These are phyloP conservation scores for Carex myosuroides DNA, from an alignment of 176 grass and related monocot genomes.

Conservation along the genomic window DNA sequence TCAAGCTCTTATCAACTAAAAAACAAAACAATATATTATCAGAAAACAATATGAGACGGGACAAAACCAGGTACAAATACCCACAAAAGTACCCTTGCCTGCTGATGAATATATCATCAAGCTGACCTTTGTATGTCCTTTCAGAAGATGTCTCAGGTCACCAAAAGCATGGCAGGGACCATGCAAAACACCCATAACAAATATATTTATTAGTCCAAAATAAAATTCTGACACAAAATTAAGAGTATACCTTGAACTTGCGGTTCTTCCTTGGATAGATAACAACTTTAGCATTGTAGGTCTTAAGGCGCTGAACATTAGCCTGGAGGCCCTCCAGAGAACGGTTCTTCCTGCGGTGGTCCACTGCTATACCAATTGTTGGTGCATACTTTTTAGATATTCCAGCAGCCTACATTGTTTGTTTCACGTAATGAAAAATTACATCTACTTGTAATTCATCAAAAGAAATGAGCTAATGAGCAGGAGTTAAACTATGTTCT, in stretches of 20 bases:
- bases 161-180: neutral
- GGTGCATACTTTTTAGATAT: conserved; percentile 71
- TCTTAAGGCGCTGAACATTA: conserved; percentile 67
- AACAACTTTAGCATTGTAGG: conserved; percentile 77
- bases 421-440: neutral
- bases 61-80: neutral
- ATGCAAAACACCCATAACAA: neutral
- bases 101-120: neutral
- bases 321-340: conserved; percentile 72
- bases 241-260: conserved; percentile 52
- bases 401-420: conserved; percentile 41
- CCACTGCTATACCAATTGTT: conserved; percentile 79
- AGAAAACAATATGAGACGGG: neutral
- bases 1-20: neutral
- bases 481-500: neutral
- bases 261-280: conserved; percentile 75
- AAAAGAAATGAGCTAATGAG: neutral
- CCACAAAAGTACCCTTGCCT: neutral
- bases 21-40: neutral
- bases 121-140: neutral
- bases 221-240: neutral
- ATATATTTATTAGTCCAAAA: neutral
- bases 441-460: neutral
- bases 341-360: conserved; percentile 70
- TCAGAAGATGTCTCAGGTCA: neutral